These are phyloP conservation scores for Cladosporium velox DNA, from an alignment of 2,329 filamentous ascomycete species.

Conservation along the genomic window DNA sequence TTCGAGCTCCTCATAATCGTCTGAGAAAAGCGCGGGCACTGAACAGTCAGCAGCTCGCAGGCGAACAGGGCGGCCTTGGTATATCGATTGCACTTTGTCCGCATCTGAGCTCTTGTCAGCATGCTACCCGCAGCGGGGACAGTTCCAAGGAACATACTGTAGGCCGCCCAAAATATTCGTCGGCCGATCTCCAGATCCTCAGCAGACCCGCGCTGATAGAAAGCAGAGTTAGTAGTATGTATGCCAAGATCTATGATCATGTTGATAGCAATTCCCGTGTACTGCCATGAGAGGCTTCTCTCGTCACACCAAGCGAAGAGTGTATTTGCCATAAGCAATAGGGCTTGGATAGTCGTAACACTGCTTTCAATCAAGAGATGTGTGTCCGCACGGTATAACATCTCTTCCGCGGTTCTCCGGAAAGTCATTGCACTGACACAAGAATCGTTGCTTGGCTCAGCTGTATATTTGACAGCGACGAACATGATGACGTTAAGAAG, in stretches of 20 bases:
- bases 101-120: not conserved
- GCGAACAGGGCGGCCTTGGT: slow-evolving; percentile 2
- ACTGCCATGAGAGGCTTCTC: slow-evolving; percentile 58
- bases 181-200: not conserved
- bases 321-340: slow-evolving; percentile 55
- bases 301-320: slow-evolving; percentile 55
- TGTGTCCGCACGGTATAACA: not conserved
- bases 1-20: slow-evolving; percentile 46
- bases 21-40: slow-evolving; percentile 52
- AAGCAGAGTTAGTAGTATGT: not conserved
- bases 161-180: slow-evolving; percentile 1
- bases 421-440: not conserved
- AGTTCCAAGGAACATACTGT: not conserved
- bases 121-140: not conserved
- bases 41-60: slow-evolving; percentile 47
- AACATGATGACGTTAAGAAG: slow-evolving; percentile 57
- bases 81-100: slow-evolving; percentile 10
- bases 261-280: slow-evolving; percentile 58
- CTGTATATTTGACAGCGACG: not conserved
- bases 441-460: not conserved
- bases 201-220: not conserved
- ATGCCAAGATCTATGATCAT: slow-evolving; percentile 56
- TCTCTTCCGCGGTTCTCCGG: not conserved
- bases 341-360: slow-evolving; percentile 57
- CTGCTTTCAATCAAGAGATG: slow-evolving; percentile 51